Conservation (phyloP, 2,329 filamentous ascomycete species). For the Samsoniella hepiali region DNA sequence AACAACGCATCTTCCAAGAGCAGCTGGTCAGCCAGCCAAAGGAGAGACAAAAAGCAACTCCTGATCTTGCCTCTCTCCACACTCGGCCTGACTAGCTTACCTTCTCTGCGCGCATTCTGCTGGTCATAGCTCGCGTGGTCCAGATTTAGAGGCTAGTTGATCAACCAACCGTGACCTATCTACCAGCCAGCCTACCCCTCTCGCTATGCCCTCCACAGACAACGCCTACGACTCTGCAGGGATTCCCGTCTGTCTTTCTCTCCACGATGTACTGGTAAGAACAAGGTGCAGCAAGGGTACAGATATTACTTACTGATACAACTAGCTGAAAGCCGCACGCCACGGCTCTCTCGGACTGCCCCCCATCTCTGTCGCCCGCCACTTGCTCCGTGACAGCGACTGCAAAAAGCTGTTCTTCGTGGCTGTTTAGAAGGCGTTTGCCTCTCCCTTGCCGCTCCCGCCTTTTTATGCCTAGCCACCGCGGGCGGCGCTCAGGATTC, state of each 20-base stretch:
- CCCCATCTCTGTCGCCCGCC: not conserved
- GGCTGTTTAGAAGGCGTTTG: not conserved
- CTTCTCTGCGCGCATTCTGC: not conserved
- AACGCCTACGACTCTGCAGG: not conserved
- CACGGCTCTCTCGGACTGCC: not conserved
- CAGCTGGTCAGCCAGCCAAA: not conserved
- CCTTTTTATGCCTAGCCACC: not conserved
- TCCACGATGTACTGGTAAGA: not conserved
- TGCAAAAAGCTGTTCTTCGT: not conserved
- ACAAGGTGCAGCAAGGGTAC: not conserved
- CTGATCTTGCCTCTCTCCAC: constrained; percentile 10
- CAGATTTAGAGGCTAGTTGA: not conserved
- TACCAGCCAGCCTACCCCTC: not conserved
- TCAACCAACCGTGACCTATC: not conserved
- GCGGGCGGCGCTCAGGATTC: not conserved
- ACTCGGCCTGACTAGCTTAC: not conserved
- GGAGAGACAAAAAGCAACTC: not conserved
- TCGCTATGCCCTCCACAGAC: not conserved
- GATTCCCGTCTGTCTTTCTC: not conserved
- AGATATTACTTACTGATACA: not conserved
- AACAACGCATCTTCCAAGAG: not conserved
- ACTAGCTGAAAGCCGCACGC: constrained; percentile 3
- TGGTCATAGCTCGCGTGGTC: constrained; percentile 5
- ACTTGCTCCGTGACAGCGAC: not conserved
- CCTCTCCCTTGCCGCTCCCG: not conserved